Base-by-base conservation (phyloP, 805 yeast species). In the Sugiyamaella valdiviana region DNA sequence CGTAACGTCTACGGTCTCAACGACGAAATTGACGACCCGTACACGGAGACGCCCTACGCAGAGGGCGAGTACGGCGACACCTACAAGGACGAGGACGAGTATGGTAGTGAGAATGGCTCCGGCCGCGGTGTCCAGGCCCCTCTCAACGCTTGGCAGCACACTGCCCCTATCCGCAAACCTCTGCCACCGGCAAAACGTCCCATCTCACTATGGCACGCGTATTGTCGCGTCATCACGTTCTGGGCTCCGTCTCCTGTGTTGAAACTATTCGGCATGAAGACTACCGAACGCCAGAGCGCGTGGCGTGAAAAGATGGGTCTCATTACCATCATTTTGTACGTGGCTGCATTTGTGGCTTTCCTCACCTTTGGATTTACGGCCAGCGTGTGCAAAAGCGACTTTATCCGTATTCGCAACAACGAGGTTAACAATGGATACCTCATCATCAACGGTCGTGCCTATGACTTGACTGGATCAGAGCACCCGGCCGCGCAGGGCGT, bases 231-330 rank as follows among this genome's bases (percentile, higher is more conserved):
- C 6, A 69, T 93, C 32, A 90, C 99, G 0, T 88, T 88, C 64
- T 91, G 96, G 93, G 95, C 95, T 2, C 95, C 97, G 1, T 77
- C 83, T 2, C 82, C 89, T 0, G 53, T 88, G 29, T 67, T 89
- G 58, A 70, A 69, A 39, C 64, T 85, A 39, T 84, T 79, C 66
- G 98, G 98, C 2, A 75, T 91, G 76, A 76, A 77, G 29, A 80
- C 84, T 17, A 79, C 80, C 56, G 90, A 82, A 39, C 79, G 95
- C 51, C 97, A 90, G 63, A 79, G 80, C 72, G 98, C 98, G 0
- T 93, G 99, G 99, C 77, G 99, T 61, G 99, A 93, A 62, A 91
- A 91, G 62, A 84, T 90, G 47, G 98, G 88, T 1, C 73, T 93
- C 39, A 72, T 91, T 39, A 75, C 93, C 1, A 74, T 89, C 47